These are phyloP conservation scores for Amauroascus niger DNA, from an alignment of 2,329 filamentous ascomycete genomes.

Conservation along the genomic window DNA sequence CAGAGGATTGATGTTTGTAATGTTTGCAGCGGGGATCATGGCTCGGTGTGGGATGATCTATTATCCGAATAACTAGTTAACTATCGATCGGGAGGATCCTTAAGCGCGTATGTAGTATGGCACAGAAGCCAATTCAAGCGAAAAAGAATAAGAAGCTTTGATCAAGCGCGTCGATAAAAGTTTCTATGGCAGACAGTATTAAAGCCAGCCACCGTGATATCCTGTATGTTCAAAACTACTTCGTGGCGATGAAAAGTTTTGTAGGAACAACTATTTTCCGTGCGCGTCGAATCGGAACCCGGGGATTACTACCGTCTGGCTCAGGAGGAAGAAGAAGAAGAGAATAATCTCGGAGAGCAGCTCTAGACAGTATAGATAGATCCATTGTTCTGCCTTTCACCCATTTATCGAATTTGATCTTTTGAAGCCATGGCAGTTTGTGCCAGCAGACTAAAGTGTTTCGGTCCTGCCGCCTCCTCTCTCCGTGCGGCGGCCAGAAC, in stretches of 20 bases:
- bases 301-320: conserved; percentile 1
- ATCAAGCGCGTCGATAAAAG: too few species aligned
- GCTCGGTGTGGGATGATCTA: background rate
- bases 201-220: too few species aligned
- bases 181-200: too few species aligned
- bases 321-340: too few species aligned
- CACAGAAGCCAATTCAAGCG: too few species aligned
- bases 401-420: background rate
- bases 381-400: background rate
- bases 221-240: too few species aligned
- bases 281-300: conserved; percentile 10
- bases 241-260: background rate
- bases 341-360: too few species aligned
- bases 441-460: conserved; percentile 3
- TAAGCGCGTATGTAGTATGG: too few species aligned
- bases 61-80: too few species aligned
- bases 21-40: background rate
- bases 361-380: background rate
- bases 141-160: too few species aligned
- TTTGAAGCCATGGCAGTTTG: conserved; percentile 8
- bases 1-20: background rate
- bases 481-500: conserved; percentile 19
- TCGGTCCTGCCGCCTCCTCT: conserved; percentile 1
- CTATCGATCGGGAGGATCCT: too few species aligned
- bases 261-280: conserved; percentile 8